Percentiles rank a stretch among this genome's conserved stretches.
Conservation (phyloP, 306 rosid genomes). For the Acacia melanoxylon region DNA sequence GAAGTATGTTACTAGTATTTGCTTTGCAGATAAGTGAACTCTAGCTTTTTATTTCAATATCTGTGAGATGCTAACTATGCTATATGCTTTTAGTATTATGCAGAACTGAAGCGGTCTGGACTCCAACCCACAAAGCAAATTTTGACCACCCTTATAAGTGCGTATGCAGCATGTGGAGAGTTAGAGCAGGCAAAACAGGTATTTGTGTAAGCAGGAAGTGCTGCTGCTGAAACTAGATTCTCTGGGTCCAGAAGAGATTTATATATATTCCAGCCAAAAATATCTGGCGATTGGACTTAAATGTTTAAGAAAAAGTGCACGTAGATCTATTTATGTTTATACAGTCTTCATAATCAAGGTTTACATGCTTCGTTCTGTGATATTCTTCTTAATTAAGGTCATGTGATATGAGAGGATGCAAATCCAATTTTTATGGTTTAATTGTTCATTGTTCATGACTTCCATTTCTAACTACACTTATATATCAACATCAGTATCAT, state of each 20-base stretch:
- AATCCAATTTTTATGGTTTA: neutral
- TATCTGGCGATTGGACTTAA: neutral
- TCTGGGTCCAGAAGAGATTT: neutral
- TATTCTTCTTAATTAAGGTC: neutral
- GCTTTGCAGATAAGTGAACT: neutral
- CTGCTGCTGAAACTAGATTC: constrained; percentile 18
- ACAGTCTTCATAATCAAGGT: neutral
- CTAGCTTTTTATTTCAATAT: constrained; percentile 20
- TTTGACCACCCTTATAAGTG: constrained; percentile 66
- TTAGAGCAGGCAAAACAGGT: constrained; percentile 86
- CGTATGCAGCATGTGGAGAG: constrained; percentile 69
- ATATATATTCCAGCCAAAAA: neutral
- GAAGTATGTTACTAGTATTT: constrained; percentile 2
- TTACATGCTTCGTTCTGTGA: neutral
- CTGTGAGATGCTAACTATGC: constrained; percentile 22
- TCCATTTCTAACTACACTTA: neutral
- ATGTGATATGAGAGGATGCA: neutral
- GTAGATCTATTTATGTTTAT: constrained; percentile 8
- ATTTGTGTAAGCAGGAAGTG: constrained; percentile 27
- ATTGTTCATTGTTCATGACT: neutral
- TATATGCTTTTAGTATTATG: constrained; percentile 59
- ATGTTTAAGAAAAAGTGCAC: constrained; percentile 6
- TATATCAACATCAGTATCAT: neutral
- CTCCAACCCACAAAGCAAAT: constrained; percentile 46
- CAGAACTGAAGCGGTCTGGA: constrained; percentile 54